These are phyloP conservation scores for Aspergillus biplanus DNA, from an alignment of 495 filamentous ascomycete genomes.

Conservation along the genomic window DNA sequence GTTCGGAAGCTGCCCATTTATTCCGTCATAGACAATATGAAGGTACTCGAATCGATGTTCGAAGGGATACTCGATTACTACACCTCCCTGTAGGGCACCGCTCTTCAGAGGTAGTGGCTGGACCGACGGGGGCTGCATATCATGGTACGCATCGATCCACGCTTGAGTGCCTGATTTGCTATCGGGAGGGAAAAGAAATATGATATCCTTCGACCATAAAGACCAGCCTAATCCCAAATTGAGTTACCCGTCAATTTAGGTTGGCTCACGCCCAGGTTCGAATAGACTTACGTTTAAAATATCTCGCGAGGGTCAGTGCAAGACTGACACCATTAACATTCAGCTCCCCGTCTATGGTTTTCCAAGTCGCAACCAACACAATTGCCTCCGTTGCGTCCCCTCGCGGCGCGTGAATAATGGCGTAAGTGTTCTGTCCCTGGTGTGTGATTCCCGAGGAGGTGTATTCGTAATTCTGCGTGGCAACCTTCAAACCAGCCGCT, in stretches of 20 bases:
- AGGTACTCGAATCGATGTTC: conserved; percentile 80
- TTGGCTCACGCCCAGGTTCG: conserved; percentile 17
- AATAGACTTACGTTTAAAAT: conserved; percentile 74
- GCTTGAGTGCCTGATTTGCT: conserved; percentile 90
- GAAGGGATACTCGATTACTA: conserved; percentile 92
- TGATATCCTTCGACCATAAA: conserved; percentile 98
- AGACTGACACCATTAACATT: conserved; percentile 89
- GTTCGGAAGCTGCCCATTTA: conserved; percentile 95
- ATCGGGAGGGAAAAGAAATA: conserved; percentile 86
- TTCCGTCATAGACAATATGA: conserved; percentile 92
- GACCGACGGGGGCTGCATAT: conserved; percentile 72
- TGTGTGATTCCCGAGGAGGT: conserved; percentile 71
- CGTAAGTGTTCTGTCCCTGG: conserved; percentile 89
- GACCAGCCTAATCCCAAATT: conserved; percentile 70
- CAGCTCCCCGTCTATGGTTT: conserved; percentile 75
- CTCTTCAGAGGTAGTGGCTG: conserved; percentile 86
- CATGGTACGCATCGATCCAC: conserved; percentile 97
- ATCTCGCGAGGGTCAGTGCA: conserved; percentile 82
- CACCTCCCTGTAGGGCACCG: conserved; percentile 87
- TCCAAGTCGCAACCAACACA: conserved; percentile 87
- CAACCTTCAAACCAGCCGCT: conserved; percentile 80
- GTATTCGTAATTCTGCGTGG: conserved; percentile 83
- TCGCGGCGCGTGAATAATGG: conserved; percentile 89
- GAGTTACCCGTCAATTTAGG: conserved; percentile 6
- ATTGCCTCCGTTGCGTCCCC: conserved; percentile 99